These are phyloP conservation scores for Ceratobasidium sp. DNA, from an alignment of 1,284 basidiomycete species.

Conservation along the genomic window DNA sequence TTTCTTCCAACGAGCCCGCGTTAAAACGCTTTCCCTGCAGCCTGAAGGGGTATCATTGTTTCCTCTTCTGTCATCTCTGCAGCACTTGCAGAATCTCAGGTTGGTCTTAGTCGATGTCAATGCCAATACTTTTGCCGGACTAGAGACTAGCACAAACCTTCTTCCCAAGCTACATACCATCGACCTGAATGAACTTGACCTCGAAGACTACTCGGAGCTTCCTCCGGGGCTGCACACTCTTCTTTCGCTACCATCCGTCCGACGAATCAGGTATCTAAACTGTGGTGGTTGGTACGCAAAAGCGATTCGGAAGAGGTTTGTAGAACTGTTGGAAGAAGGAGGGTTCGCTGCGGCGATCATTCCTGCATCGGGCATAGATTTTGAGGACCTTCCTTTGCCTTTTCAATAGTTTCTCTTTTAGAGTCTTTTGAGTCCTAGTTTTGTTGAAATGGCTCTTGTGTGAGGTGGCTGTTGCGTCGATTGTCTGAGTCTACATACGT, in stretches of 20 bases:
- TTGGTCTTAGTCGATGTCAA: background rate
- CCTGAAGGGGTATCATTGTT: background rate
- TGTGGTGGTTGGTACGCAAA: background rate
- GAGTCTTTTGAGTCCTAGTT: no score
- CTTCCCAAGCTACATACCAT: background rate
- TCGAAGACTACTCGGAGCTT: background rate
- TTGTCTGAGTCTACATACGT: no score
- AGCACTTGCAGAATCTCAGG: background rate
- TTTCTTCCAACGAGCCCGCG: background rate
- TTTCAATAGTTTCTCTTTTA: background rate
- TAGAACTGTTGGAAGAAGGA: background rate
- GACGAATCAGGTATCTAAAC: background rate
- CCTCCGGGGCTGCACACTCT: background rate
- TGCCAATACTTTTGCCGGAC: background rate
- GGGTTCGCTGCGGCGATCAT: background rate
- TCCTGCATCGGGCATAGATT: background rate
- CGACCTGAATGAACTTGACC: background rate
- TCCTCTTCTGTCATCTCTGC: background rate
- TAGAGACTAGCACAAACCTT: background rate
- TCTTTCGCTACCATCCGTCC: background rate
- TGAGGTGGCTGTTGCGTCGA: background rate
- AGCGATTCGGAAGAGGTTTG: background rate
- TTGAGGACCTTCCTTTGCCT: background rate
- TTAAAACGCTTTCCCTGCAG: background rate
- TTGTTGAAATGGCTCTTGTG: no score